Percentiles rank a stretch among this genome's conserved stretches.
Evolutionary conservation across 306 rosid genomes (phyloP).

Genomic region (Spatholobus suberectus): DNA sequence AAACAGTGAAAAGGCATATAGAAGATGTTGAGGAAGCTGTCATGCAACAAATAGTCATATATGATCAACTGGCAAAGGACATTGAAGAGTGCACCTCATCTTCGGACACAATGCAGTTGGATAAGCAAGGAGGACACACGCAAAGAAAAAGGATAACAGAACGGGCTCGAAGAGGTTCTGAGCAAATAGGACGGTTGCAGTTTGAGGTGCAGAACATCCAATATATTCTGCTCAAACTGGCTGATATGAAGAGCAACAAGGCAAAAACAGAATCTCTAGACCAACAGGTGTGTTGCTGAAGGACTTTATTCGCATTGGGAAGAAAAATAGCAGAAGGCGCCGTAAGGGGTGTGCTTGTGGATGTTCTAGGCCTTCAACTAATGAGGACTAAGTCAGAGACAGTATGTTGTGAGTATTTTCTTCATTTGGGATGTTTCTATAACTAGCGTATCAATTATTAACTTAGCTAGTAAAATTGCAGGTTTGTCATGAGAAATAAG

Average conservation of each 20-base stretch:
- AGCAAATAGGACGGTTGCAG: constrained; percentile 84
- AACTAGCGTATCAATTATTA: constrained; percentile 41
- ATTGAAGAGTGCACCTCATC: constrained; percentile 57
- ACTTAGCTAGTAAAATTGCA: constrained; percentile 37
- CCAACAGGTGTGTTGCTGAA: constrained; percentile 72
- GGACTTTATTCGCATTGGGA: constrained; percentile 70
- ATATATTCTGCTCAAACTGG: constrained; percentile 70
- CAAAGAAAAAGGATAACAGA: constrained; percentile 54
- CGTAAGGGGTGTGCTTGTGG: constrained; percentile 72
- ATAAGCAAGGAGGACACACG: constrained; percentile 47
- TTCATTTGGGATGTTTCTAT: constrained; percentile 39
- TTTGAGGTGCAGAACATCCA: constrained; percentile 91
- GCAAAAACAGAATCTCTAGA: constrained; percentile 57
- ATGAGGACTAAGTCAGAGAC: constrained; percentile 61
- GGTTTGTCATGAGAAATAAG: constrained; percentile 41
- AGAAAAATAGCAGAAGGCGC: constrained; percentile 58
- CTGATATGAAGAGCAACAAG: constrained; percentile 61
- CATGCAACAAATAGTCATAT: constrained; percentile 57
- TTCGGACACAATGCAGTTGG: constrained; percentile 50
- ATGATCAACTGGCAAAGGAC: constrained; percentile 66
- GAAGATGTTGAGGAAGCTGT: constrained; percentile 84
- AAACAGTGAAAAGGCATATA: constrained; percentile 73
- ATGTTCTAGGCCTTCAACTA: constrained; percentile 71
- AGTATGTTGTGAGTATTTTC: constrained; percentile 36
- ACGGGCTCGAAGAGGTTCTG: constrained; percentile 71